Evolutionary conservation across 768 basidiomycete species (phyloP).

Genomic region (Dictyophora rubrovolvata): DNA sequence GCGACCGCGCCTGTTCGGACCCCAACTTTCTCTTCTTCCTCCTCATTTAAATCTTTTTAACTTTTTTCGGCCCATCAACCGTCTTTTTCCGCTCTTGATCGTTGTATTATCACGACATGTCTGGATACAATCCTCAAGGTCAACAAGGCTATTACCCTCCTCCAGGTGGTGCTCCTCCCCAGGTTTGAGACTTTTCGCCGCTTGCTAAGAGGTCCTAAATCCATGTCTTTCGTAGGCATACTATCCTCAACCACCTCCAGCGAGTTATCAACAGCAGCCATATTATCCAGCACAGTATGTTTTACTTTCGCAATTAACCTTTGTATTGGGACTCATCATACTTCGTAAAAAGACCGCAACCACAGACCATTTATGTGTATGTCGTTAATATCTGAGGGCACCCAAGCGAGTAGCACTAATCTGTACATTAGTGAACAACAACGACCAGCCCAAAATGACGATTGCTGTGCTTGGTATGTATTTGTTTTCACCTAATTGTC

Average conservation of each 20-base stretch:
- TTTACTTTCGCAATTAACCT: conserved; percentile 28
- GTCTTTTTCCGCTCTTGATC: neutral
- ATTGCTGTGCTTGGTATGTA: conserved; percentile 58
- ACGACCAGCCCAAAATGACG: conserved; percentile 34
- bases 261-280: conserved; percentile 40
- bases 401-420: neutral
- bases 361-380: conserved; percentile 76
- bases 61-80: neutral
- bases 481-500: conserved; percentile 28
- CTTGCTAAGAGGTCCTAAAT: conserved; percentile 21
- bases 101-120: neutral
- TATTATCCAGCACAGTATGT: conserved; percentile 22
- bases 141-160: conserved; percentile 42
- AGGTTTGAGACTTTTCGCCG: conserved; percentile 54
- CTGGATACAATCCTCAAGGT: conserved; percentile 18
- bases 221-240: conserved; percentile 10
- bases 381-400: conserved; percentile 21
- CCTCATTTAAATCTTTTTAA: neutral
- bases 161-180: conserved; percentile 46
- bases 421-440: conserved; percentile 24
- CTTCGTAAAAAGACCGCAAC: conserved; percentile 33
- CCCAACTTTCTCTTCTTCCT: neutral
- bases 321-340: conserved; percentile 32
- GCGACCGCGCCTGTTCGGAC: neutral
- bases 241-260: conserved; percentile 50